Conservation (phyloP, 495 filamentous ascomycete species). For the Ascobolus immersus region DNA sequence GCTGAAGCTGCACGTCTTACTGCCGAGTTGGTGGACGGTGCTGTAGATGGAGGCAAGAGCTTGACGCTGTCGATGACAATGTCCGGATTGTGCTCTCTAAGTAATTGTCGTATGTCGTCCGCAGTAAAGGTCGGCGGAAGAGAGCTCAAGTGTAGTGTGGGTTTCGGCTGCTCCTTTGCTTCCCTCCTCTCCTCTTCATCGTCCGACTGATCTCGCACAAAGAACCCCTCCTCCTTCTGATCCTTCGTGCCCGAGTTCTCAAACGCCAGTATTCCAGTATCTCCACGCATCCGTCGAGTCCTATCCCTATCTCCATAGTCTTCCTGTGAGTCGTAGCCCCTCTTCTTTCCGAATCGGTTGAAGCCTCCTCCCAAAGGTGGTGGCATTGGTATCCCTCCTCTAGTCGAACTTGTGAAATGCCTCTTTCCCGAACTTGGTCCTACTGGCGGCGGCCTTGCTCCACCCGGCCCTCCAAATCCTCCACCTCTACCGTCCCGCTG, state of each 20-base stretch:
- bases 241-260: constrained; percentile 29
- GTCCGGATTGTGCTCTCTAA: constrained; percentile 24
- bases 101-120: constrained; percentile 1
- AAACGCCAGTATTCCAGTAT: constrained; percentile 27
- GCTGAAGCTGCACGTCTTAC: constrained; percentile 59
- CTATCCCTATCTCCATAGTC: no score
- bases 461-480: constrained; percentile 18
- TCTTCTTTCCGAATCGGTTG: no score
- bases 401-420: no score
- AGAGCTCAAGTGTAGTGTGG: constrained; percentile 51
- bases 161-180: constrained; percentile 35
- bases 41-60: constrained; percentile 29
- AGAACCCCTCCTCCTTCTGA: constrained; percentile 22
- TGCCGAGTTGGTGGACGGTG: constrained; percentile 21
- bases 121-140: constrained; percentile 24
- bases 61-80: constrained; percentile 50
- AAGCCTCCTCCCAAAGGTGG: no score
- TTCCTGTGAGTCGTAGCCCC: no score
- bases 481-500: constrained; percentile 20
- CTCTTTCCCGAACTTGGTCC: no score
- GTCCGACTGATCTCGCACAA: constrained; percentile 2
- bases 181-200: constrained; percentile 31
- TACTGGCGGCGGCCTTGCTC: no score
- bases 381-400: no score
- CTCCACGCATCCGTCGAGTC: no score